Base-by-base conservation (phyloP, 805 yeast genomes). In the Millerozyma miso region DNA sequence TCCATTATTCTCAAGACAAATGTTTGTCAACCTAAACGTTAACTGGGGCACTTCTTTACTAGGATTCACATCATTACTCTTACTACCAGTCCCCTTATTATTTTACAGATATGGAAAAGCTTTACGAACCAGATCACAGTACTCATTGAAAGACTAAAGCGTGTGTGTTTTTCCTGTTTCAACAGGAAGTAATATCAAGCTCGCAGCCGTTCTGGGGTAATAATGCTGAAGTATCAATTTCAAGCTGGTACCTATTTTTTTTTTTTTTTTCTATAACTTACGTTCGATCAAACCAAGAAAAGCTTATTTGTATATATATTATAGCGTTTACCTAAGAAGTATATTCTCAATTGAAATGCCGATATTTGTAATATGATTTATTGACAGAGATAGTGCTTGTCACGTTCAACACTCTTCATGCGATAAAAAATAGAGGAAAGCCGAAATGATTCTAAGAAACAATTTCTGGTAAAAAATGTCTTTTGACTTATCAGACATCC, bases 101-200 rank as follows among this genome's bases (percentile, higher is more conserved):
- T 38, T 42, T 31, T 42, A 42, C 16, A 42, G 29, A 14, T 42
- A 38, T 29, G 42, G 45, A 3, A 34, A 19, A n/a, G 13, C 12
- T 5, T 32, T 46, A 4, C 40, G 47, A 37, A 23, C 17, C 14
- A 46, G 31, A 16, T 43, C 46, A 34, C 38, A 39, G 40, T 43
- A 35, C n/a, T n/a, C n/a, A n/a, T n/a, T n/a, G n/a, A n/a, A n/a
- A n/a, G n/a, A n/a, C n/a, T n/a, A n/a, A n/a, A n/a, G n/a, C n/a
- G n/a, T n/a, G n/a, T n/a, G n/a, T n/a, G n/a, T n/a, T n/a, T n/a
- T n/a, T n/a, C n/a, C n/a, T n/a, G n/a, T n/a, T n/a, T n/a, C n/a
- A n/a, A n/a, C n/a, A n/a, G n/a, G n/a, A n/a, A n/a, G n/a, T n/a
- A n/a, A n/a, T n/a, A n/a, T n/a, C n/a, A n/a, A n/a, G n/a, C n/a